A percentile compares a stretch with the other conserved stretches of the same genome.
Conservation (phyloP, 441 rosid species). For the Sinapis alba region DNA sequence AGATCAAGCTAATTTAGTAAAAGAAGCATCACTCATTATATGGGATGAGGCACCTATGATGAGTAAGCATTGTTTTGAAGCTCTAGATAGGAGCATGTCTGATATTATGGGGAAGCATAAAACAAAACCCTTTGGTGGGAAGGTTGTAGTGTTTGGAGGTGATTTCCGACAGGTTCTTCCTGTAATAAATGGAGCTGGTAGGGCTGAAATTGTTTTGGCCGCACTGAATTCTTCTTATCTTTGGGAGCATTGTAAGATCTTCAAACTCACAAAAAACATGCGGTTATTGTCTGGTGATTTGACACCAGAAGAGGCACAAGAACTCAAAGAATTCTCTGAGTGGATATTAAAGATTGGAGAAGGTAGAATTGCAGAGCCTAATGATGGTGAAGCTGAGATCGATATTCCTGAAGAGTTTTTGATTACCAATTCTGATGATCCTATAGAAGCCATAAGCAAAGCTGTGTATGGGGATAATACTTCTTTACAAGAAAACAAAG, state of each 20-base stretch:
- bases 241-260: background rate
- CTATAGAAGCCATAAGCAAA: background rate
- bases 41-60: no score
- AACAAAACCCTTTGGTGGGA: background rate
- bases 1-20: background rate
- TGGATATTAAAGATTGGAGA: background rate
- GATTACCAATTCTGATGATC: background rate
- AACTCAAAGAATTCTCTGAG: background rate
- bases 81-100: background rate
- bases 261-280: background rate
- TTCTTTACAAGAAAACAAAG: background rate
- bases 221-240: background rate
- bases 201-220: background rate
- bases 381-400: background rate
- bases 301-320: background rate
- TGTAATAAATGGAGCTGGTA: background rate
- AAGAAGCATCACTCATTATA: no score
- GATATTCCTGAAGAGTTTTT: background rate
- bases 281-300: background rate
- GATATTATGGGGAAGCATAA: background rate
- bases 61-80: no score
- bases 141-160: background rate
- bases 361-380: background rate
- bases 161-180: background rate
- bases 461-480: background rate